Conservation (phyloP, 176 grass and related monocot genomes). For the Areca catechu region DNA sequence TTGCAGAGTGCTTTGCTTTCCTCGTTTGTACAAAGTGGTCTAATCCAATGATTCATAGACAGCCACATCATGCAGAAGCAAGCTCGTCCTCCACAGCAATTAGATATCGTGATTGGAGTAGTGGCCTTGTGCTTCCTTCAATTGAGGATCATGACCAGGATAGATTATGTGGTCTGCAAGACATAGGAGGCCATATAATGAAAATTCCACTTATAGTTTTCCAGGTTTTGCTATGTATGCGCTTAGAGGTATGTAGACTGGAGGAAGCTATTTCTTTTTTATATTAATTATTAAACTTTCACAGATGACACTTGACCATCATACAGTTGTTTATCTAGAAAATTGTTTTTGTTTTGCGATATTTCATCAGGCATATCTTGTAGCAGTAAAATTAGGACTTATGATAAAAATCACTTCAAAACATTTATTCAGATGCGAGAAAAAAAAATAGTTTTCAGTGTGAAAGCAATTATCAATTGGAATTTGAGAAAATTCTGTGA, state of each 20-base stretch:
- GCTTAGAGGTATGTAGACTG: conserved; percentile 39
- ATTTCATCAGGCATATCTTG: no score
- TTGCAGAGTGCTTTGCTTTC: conserved; percentile 66
- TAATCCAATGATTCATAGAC: conserved; percentile 51
- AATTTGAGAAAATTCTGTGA: no score
- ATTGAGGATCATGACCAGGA: conserved; percentile 28
- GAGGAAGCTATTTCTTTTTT: no score
- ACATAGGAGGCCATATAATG: conserved; percentile 53
- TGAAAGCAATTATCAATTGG: no score
- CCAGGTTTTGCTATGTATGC: conserved; percentile 72
- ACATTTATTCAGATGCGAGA: no score
- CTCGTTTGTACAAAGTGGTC: conserved; percentile 62
- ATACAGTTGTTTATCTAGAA: no score
- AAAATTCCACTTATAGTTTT: conserved; percentile 50
- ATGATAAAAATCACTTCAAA: no score
- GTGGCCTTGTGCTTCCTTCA: conserved; percentile 22
- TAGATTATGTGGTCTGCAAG: conserved; percentile 37
- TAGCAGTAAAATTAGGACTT: no score
- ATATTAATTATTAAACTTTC: no score
- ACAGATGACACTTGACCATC: no score
- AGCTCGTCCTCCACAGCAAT: conserved; percentile 19
- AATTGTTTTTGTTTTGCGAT: no score
- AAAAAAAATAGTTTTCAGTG: no score
- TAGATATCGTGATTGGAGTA: conserved; percentile 24
- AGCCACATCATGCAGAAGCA: conserved; percentile 25